Base-by-base conservation (phyloP, 805 yeast genomes). In the Dipodascus albidus region DNA sequence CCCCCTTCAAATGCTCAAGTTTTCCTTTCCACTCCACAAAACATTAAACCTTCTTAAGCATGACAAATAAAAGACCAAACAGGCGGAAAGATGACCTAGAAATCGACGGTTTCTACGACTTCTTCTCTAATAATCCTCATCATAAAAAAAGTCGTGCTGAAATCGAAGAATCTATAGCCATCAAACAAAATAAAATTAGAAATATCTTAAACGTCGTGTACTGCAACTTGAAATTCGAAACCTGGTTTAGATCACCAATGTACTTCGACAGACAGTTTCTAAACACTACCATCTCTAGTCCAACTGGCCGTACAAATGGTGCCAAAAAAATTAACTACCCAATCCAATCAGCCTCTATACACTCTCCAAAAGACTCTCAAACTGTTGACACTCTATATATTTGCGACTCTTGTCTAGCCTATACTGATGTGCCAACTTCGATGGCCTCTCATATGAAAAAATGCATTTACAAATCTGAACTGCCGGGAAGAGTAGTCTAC, bases 221-320 rank as follows among this genome's bases (percentile, higher is more conserved):
- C 56, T 97, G 96, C 0, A 73, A 76, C 20, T 76, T 73, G 59
- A 77, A 76, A 55, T 80, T 90, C 57, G 76, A 80, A 53, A 83
- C 97, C 1, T 88, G 97, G 96, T 89, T 85, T 64, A 93, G 95
- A 0, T 85, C 85, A 60, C 78, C 87, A 2, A 95, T 88, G 0
- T 84, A 87, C 64, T 87, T 89, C 58, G 69, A 67, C 52, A 73
- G 44, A 8, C 20, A 38, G 17, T 38, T 6, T 38, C n/a, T 38
- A 19, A 27, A 27, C 49, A 31, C 49, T 49, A 53, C 48, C 35
- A 20, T 48, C 53, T 3, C 49, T 51, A 52, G 49, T 48, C 9
- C 35, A 48, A 35, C 52, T 52, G 48, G 41, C 49, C 48, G 54
- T 67, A 14, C 75, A 73, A 54, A 75, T 33, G 67, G 69, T 49